Evolutionary conservation across 805 yeast species (phyloP).

Genomic region (Metschnikowia baotianmanensis): DNA sequence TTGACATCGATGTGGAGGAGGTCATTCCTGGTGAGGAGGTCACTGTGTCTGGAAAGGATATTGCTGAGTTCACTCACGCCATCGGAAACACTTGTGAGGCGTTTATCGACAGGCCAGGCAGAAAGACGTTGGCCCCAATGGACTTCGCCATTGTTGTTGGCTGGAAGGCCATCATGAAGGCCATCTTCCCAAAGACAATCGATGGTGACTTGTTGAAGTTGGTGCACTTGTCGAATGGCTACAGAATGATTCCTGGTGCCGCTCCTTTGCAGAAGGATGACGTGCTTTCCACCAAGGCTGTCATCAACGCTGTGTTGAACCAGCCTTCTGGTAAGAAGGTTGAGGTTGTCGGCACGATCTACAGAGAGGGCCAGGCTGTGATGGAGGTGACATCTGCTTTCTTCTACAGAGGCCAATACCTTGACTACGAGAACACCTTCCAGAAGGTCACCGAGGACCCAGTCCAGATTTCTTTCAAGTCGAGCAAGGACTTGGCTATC

Average conservation of each 20-base stretch:
- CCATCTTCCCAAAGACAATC: slow-evolving; percentile 94
- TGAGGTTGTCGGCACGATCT: slow-evolving; percentile 87
- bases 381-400: slow-evolving; percentile 94
- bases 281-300: slow-evolving; percentile 76
- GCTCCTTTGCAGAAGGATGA: slow-evolving; percentile 87
- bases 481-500: slow-evolving; percentile 89
- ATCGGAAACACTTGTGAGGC: slow-evolving; percentile 97
- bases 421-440: slow-evolving; percentile 89
- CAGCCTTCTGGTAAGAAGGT: slow-evolving; percentile 94
- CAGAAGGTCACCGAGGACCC: slow-evolving; percentile 85
- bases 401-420: slow-evolving; percentile 92
- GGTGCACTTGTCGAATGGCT: slow-evolving; percentile 94
- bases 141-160: slow-evolving; percentile 98
- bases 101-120: slow-evolving; percentile 83
- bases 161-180: slow-evolving; percentile 96
- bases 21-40: slow-evolving; percentile 68
- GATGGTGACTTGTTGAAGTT: slow-evolving; percentile 94
- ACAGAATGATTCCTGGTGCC: slow-evolving; percentile 90
- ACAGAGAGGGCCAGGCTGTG: slow-evolving; percentile 73
- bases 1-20: slow-evolving; percentile 68
- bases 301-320: slow-evolving; percentile 83
- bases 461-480: slow-evolving; percentile 66
- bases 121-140: slow-evolving; percentile 92
- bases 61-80: slow-evolving; percentile 93
- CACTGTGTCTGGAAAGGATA: slow-evolving; percentile 69